Conservation (phyloP, 1,284 basidiomycete genomes). For the Butyriboletus appendiculatus region DNA sequence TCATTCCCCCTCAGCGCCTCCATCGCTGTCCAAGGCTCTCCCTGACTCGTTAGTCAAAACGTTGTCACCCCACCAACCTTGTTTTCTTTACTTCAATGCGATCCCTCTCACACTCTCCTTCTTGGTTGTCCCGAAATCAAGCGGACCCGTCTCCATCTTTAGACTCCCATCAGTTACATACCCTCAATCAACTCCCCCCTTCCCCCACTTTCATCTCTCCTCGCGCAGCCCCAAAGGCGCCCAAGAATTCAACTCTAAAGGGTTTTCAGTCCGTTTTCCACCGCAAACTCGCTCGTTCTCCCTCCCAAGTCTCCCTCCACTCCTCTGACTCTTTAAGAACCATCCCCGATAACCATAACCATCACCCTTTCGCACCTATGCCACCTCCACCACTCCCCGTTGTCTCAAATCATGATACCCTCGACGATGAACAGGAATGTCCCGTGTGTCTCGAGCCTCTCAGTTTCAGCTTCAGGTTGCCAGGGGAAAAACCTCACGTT, state of each 20-base stretch:
- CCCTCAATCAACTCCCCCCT: conserved; percentile 39
- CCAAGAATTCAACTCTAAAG: conserved; percentile 29
- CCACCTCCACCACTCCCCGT: conserved; percentile 64
- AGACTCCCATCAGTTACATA: conserved; percentile 25
- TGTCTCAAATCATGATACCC: conserved; percentile 59
- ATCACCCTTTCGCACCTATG: conserved; percentile 52
- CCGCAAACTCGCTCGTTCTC: conserved; percentile 30
- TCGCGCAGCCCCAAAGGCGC: conserved; percentile 40
- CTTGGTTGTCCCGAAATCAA: conserved; percentile 26
- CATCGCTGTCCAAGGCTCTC: not conserved
- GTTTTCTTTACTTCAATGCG: conserved; percentile 17
- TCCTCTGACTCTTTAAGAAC: conserved; percentile 35
- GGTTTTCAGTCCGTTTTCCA: conserved; percentile 42
- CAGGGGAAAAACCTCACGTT: conserved; percentile 95
- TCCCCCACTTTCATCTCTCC: conserved; percentile 46
- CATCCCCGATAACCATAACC: conserved; percentile 17
- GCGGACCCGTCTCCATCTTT: conserved; percentile 21
- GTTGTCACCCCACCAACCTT: not conserved
- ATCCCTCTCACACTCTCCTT: conserved; percentile 15
- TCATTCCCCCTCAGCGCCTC: too few species aligned
- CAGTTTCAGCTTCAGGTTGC: conserved; percentile 83
- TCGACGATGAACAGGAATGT: conserved; percentile 82
- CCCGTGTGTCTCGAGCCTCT: conserved; percentile 91
- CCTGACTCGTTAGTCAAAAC: not conserved
- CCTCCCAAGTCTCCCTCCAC: conserved; percentile 39